Base-by-base conservation (phyloP, 805 yeast species). In the Candida loeiensis region DNA sequence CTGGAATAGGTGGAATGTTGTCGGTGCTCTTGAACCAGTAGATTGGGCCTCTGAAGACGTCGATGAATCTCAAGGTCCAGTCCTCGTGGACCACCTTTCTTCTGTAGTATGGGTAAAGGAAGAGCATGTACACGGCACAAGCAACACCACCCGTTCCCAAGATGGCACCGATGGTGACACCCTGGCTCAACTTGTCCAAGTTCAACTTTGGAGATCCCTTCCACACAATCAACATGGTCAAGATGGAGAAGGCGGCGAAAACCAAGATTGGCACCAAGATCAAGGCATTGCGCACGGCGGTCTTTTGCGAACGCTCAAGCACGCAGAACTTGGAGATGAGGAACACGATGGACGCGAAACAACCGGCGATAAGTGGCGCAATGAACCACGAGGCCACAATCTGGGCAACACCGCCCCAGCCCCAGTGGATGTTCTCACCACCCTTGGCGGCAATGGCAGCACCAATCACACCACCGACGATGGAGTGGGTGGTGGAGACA, bases 301-400 rank as follows among this genome's bases (percentile, higher is more conserved):
- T 54, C 25, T 51, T 51, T 27, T 55, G 46, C 44, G 74, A 59
- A 51, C 74, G 76, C 54, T 82, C 87, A 53, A 84, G 66, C 28
- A 84, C 85, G 40, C 60, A 51, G 49, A 56, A 80, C 58, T 84
- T 85, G 40, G 82, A 74, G 37, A 76, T 58, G 41, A 80, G 61
- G 57, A 82, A 84, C 37, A 80, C 56, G 31, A 76, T 62, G 3
- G 83, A 58, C 3, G 87, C 79, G 47, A 84, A 74, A 26, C 58
- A 51, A 45, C 88, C 91, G 12, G 90, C 83, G 43, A 83, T 65
- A 15, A 69, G 57, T 12, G 91, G 91, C 4, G 91, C 89, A 63
- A 83, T 78, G 54, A 80, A 79, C 90, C 90, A 84, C 9, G 89
- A 79, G 3, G 91, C 90, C 45, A 79, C 76, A 46, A 83, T 83